A percentile compares a stretch with the other conserved stretches of the same genome.
Evolutionary conservation across 768 basidiomycete genomes (phyloP).

Genomic region (Russula emetica): DNA sequence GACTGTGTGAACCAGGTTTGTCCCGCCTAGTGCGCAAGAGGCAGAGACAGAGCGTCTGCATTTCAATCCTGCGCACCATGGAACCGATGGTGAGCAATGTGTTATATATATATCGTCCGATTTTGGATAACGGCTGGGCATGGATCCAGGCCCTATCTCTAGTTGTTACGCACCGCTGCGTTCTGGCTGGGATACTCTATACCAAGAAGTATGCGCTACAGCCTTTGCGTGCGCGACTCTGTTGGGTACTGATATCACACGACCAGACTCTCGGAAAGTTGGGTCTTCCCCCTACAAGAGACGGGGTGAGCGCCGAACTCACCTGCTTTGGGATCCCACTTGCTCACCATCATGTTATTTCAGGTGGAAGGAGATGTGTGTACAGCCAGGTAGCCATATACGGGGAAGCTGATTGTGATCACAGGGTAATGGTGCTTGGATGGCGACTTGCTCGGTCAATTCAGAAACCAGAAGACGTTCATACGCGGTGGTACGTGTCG

Average conservation of each 20-base stretch:
- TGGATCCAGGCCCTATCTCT: slow-evolving; percentile 7
- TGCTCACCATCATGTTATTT: not conserved
- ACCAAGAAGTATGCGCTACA: slow-evolving; percentile 11
- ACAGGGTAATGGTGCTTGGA: slow-evolving; percentile 20
- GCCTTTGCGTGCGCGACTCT: not conserved
- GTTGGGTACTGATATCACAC: not conserved
- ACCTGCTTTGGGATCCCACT: not conserved
- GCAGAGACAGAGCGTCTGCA: slow-evolving; percentile 9
- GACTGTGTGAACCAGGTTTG: not conserved
- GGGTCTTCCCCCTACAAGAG: slow-evolving; percentile 12
- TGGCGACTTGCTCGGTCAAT: slow-evolving; percentile 19
- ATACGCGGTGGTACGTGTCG: slow-evolving; percentile 15
- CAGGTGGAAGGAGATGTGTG: slow-evolving; percentile 15
- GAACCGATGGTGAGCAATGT: slow-evolving; percentile 9
- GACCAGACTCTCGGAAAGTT: slow-evolving; percentile 16
- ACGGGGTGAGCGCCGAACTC: slow-evolving; percentile 5
- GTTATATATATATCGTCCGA: not conserved
- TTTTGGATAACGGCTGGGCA: not conserved
- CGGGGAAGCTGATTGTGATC: not conserved
- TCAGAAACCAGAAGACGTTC: slow-evolving; percentile 19
- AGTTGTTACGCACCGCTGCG: slow-evolving; percentile 8
- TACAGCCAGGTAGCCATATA: not conserved
- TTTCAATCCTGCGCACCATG: slow-evolving; percentile 17
- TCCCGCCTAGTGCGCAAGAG: slow-evolving; percentile 9
- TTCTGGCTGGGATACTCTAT: slow-evolving; percentile 20